Percentiles rank a stretch among this genome's conserved stretches.
Evolutionary conservation across 495 filamentous ascomycete species (phyloP).

Genomic region (Staphylotrichum longicolle): DNA sequence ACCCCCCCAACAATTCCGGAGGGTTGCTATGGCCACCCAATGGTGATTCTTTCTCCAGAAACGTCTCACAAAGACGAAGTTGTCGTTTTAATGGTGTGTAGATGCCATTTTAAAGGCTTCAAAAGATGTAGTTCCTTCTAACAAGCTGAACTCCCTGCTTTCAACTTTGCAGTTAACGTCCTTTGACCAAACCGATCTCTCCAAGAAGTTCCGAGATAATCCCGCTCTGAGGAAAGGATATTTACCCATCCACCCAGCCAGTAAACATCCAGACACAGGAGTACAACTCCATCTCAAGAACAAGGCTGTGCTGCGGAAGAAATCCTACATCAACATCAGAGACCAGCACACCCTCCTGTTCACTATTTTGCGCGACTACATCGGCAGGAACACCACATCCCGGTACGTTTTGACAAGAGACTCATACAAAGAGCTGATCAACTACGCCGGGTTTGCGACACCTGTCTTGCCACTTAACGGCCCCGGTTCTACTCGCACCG

Average conservation of each 20-base stretch:
- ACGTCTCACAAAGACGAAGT: not conserved
- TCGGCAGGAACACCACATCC: not conserved
- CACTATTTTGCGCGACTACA: not conserved
- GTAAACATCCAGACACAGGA: not conserved
- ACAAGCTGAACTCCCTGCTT: not conserved
- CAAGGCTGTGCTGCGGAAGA: not conserved
- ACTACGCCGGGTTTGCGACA: not conserved
- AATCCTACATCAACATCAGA: not conserved
- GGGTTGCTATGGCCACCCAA: not conserved
- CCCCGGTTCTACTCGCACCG: too few species aligned
- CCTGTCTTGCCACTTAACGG: too few species aligned
- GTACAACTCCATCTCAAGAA: not conserved
- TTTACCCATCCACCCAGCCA: conserved; percentile 4
- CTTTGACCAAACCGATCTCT: not conserved
- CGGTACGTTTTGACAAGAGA: not conserved
- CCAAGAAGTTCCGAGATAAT: not conserved
- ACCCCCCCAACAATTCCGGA: not conserved
- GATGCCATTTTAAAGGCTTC: too few species aligned
- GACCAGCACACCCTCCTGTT: not conserved
- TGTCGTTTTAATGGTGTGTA: conserved; percentile 2
- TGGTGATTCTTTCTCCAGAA: conserved; percentile 2
- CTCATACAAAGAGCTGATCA: not conserved
- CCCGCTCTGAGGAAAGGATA: not conserved
- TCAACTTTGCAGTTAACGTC: not conserved
- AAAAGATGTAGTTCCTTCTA: not conserved